Percentiles rank a stretch among this genome's conserved stretches.
Evolutionary conservation across 2,329 filamentous ascomycete species (phyloP).

Genomic region (Ilyonectria robusta): DNA sequence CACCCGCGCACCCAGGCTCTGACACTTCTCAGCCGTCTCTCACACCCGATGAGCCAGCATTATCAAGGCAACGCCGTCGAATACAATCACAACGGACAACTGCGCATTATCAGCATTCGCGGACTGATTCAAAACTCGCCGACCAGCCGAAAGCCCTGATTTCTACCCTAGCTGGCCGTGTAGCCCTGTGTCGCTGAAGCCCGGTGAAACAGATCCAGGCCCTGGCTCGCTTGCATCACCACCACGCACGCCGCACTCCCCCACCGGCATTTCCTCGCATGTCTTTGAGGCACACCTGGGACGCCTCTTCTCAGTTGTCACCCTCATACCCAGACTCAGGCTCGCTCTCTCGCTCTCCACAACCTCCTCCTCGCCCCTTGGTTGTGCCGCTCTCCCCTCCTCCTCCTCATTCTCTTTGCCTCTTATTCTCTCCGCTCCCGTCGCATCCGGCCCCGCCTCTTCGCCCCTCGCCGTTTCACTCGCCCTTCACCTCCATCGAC

Average conservation of each 20-base stretch:
- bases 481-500: conserved; percentile 40
- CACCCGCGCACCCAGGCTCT: conserved; percentile 6
- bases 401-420: conserved; percentile 15
- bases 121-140: conserved; percentile 3
- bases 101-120: conserved; percentile 16
- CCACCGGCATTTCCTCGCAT: conserved; percentile 48
- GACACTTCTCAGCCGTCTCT: conserved; percentile 13
- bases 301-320: conserved; percentile 43
- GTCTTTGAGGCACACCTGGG: conserved; percentile 42
- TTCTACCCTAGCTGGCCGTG: conserved; percentile 12
- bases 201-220: conserved; percentile 48
- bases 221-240: conserved; percentile 50
- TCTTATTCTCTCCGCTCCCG: conserved; percentile 34
- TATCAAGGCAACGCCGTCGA: conserved; percentile 6
- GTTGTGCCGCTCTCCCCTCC: conserved; percentile 22
- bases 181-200: conserved; percentile 34
- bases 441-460: conserved; percentile 40
- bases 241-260: conserved; percentile 47
- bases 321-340: conserved; percentile 35
- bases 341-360: conserved; percentile 40
- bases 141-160: background rate
- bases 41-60: conserved; percentile 19
- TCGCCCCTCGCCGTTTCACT: conserved; percentile 25
- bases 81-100: background rate
- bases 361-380: conserved; percentile 28